Evolutionary conservation across 1,284 basidiomycete species (phyloP).

Genomic region (Apiotrichum siamense): DNA sequence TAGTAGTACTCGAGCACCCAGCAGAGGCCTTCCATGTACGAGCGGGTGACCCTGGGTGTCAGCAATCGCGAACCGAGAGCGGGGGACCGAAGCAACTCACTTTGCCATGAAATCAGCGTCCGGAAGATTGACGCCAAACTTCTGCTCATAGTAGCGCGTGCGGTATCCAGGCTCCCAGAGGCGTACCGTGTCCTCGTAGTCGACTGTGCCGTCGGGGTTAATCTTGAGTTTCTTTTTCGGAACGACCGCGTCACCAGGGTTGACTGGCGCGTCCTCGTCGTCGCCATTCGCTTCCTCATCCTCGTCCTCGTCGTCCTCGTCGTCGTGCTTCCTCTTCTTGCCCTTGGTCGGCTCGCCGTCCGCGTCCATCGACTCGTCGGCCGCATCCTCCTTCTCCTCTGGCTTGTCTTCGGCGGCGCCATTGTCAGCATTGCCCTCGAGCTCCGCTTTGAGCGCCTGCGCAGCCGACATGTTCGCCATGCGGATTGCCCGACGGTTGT

Average conservation of each 20-base stretch:
- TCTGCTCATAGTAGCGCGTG: conserved; percentile 90
- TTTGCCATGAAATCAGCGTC: conserved; percentile 68
- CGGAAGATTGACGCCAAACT: conserved; percentile 73
- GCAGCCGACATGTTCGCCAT: conserved; percentile 96
- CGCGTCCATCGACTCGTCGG: conserved; percentile 23
- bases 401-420: conserved; percentile 16
- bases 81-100: conserved; percentile 49
- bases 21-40: conserved; percentile 87
- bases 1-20: conserved; percentile 99
- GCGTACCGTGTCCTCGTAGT: conserved; percentile 83
- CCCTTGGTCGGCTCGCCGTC: conserved; percentile 39
- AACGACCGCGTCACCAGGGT: conserved; percentile 49
- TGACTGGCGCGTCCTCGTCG: conserved; percentile 34
- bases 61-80: not conserved
- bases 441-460: conserved; percentile 84
- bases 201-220: conserved; percentile 60
- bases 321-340: conserved; percentile 62
- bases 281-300: conserved; percentile 46
- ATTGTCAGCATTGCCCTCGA: conserved; percentile 43
- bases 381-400: conserved; percentile 11
- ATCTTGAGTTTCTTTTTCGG: conserved; percentile 58
- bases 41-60: conserved; percentile 61
- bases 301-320: conserved; percentile 31
- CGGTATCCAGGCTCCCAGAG: conserved; percentile 92
- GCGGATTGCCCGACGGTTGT: conserved; percentile 78